Percentiles rank a stretch among this genome's conserved stretches.
Evolutionary conservation across 1,284 basidiomycete species (phyloP).

Genomic region (Wolfiporia cocos): DNA sequence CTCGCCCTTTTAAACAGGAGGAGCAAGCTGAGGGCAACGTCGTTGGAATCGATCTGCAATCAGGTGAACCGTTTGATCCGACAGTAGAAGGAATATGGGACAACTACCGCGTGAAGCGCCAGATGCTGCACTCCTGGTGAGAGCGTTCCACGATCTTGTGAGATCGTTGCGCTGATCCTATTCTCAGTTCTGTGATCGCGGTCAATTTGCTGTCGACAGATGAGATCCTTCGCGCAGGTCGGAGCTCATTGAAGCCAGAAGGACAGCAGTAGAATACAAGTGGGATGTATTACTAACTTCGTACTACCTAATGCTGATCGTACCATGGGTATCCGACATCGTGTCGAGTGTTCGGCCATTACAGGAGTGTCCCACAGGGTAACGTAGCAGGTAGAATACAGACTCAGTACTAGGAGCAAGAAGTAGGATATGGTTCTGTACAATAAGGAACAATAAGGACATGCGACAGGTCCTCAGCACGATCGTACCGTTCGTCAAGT

Average conservation of each 20-base stretch:
- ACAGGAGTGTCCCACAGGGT: not conserved
- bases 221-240: constrained; percentile 91
- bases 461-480: constrained; percentile 7
- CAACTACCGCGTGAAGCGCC: constrained; percentile 97
- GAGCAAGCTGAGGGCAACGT: constrained; percentile 88
- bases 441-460: constrained; percentile 23
- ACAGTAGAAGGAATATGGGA: constrained; percentile 97
- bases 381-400: constrained; percentile 11
- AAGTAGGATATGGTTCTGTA: no score
- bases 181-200: constrained; percentile 87
- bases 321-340: constrained; percentile 5
- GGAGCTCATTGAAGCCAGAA: constrained; percentile 82
- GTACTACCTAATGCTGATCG: constrained; percentile 4
- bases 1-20: constrained; percentile 47
- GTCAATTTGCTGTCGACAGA: constrained; percentile 94
- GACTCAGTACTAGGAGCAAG: no score
- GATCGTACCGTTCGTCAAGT: constrained; percentile 1
- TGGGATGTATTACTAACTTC: constrained; percentile 4
- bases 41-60: constrained; percentile 89
- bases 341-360: constrained; percentile 1
- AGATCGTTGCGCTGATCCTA: not conserved
- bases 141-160: constrained; percentile 20
- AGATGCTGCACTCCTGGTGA: constrained; percentile 96
- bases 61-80: constrained; percentile 96
- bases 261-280: constrained; percentile 45